Evolutionary conservation across 371 early-diverging fungal species (phyloP), one percentile per base, ranked within the genome.

Genomic region (Mucor indicus): DNA sequence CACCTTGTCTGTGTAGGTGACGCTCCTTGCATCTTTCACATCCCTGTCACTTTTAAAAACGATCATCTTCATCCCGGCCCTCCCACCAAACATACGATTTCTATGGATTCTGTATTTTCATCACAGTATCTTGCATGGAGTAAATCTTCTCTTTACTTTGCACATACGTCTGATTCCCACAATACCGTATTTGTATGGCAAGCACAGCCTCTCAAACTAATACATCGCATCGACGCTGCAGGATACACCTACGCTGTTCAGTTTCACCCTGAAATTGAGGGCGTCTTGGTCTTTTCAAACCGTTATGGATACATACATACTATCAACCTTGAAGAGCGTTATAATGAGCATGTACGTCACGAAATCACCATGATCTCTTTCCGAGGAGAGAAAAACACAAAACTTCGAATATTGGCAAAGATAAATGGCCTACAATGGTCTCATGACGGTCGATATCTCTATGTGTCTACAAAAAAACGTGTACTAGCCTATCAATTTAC

Each of bases 371-470:
- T 82, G 80, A 55, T 78, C 2, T 73, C 83, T 3, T 82, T 80
- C 48, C 64, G 80, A 13, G 83, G 83, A 4, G 77, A 82, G 48
- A 55, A 55, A 17, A 64, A 80, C 30, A 54, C 50, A 31, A 55
- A 65, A 6, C 43, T 82, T 7, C 64, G 83, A 1, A 82, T 82
- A 21, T 45, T 80, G n/a, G 80, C 79, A 17, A 71, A 67, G 16
- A 75, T 82, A 39, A 80, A 80, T 31, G 83, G 83, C 3, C 53
- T 80, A 8, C 72, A 75, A 2, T 82, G 83, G 83, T 77, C 79
- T 9, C 50, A 54, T 7, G 75, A 80, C 51, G 83, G 83, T 0
- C 57, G 63, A 1, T 61, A 71, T 38, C 49, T 82, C 9, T 79
- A 78, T 44, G 74, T 81, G 11, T 63, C 82, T 0, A 79, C 82